Evolutionary conservation across 208 protist species (phyloP).

Genomic region (Wallacemonas sp.): DNA sequence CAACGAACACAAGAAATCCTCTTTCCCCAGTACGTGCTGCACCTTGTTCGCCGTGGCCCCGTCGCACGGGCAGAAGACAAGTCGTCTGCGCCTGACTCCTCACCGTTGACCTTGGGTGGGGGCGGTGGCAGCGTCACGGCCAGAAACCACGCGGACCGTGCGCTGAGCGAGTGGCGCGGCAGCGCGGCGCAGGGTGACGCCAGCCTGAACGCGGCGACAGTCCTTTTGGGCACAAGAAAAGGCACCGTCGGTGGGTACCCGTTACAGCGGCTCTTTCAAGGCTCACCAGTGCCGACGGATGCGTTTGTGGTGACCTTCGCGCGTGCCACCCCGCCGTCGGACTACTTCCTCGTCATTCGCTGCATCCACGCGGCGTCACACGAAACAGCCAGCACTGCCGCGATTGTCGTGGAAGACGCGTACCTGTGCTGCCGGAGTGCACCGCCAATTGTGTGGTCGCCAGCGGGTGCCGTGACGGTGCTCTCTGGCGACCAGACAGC

Average conservation of each 20-base stretch:
- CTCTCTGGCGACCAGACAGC: background rate
- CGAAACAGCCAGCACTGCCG: background rate
- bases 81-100: background rate
- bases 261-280: background rate
- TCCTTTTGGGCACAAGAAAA: background rate
- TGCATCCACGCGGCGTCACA: background rate
- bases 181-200: background rate
- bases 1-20: conserved; percentile 14
- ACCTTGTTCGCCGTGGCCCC: conserved; percentile 14
- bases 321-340: background rate
- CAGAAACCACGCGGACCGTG: too few species aligned
- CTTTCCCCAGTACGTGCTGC: conserved; percentile 37
- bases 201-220: background rate
- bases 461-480: background rate
- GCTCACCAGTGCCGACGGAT: background rate
- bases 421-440: background rate
- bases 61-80: background rate
- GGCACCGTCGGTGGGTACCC: background rate
- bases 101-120: background rate
- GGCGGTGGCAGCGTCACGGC: background rate
- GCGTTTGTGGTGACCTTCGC: conserved; percentile 1
- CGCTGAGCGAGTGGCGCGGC: too few species aligned
- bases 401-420: background rate
- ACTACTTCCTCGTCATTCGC: conserved; percentile 1
- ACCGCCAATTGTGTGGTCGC: conserved; percentile 3